Evolutionary conservation across 305 asterid genomes (phyloP), one percentile per base, ranked within the genome.

Genomic region (Caryopteris hybrid): DNA sequence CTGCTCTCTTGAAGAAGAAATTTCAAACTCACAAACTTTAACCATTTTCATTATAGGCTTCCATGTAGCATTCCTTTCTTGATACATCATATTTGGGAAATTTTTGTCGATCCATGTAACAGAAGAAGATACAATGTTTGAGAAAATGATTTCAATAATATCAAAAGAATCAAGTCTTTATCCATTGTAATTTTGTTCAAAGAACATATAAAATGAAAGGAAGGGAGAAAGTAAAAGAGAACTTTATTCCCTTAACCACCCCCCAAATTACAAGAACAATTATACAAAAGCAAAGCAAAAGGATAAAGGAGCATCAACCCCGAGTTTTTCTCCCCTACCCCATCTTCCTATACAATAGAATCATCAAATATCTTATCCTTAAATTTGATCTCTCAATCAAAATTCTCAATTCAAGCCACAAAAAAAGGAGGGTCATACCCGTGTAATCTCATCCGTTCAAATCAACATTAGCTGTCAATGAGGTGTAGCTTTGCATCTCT

Each of bases 401-500:
- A 42, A 6, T 68, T 78, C 43, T 53, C 50, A 74, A 71, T 72
- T 59, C 71, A 68, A 52, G 73, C 80, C 71, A 65, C 12, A 39
- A 66, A 69, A 69, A 21, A 25, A 23, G 29, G 18, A 16, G 71
- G 64, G 16, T 52, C 73, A 29, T 61, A 78, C 80, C 76, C 60
- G 50, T 21, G 39, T 66, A 73, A 53, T 51, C 38, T 6, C 9
- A n/a, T 8, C 27, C 38, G 22, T 31, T 5, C 4, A 12, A 55
- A 14, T 39, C 66, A 25, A 14, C 1, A 10, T 4, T 39, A 64
- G 71, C 67, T 42, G 62, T 87, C 90, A 92, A 80, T 90, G 96
- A 64, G 86, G 81, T 81, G 83, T 80, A 36, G 41, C 83, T 82
- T 92, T 92, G 48, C 85, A 72, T 66, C 98, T 88, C 80, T 90